Percentiles rank a stretch among this genome's conserved stretches.
phyloP scores from a whole-genome alignment of 2,329 filamentous ascomycete species.

The Trichoderma koningiopsis region DNA sequence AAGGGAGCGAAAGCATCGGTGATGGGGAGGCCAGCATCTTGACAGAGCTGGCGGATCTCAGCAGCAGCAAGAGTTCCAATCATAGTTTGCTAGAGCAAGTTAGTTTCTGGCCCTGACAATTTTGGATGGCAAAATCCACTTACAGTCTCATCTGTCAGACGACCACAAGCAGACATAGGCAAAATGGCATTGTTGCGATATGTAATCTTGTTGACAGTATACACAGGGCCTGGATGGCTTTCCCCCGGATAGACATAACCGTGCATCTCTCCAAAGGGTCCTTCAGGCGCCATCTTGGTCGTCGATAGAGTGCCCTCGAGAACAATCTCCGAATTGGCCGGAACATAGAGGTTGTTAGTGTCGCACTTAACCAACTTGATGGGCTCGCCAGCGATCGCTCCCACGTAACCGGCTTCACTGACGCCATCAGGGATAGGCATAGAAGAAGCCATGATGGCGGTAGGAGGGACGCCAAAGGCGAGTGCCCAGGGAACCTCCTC shows the following conservation, averaged over 20 bases:
- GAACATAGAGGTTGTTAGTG: constrained; percentile 50
- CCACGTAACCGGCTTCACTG: constrained; percentile 52
- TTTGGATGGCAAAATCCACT: neutral
- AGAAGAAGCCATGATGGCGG: constrained; percentile 50
- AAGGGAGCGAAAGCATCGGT: constrained; percentile 48
- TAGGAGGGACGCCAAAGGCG: constrained; percentile 52
- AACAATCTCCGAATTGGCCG: constrained; percentile 54
- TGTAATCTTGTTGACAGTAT: constrained; percentile 24
- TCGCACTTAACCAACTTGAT: constrained; percentile 55
- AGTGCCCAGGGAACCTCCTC: constrained; percentile 51
- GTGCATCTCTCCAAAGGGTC: constrained; percentile 51
- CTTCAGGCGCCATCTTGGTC: constrained; percentile 47
- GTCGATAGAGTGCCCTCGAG: constrained; percentile 52
- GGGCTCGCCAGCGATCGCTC: constrained; percentile 47
- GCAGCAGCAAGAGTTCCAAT: constrained; percentile 10
- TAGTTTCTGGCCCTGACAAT: neutral
- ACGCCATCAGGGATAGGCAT: constrained; percentile 54
- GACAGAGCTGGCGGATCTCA: neutral
- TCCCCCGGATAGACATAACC: constrained; percentile 26
- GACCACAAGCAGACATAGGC: constrained; percentile 17
- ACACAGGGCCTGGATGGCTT: constrained; percentile 3
- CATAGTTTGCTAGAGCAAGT: constrained; percentile 5
- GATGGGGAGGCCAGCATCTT: constrained; percentile 41
- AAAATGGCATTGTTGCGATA: constrained; percentile 25
- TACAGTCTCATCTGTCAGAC: constrained; percentile 26